Conservation (phyloP, 352 stramenopile genomes). For the Phytophthora cajani region DNA sequence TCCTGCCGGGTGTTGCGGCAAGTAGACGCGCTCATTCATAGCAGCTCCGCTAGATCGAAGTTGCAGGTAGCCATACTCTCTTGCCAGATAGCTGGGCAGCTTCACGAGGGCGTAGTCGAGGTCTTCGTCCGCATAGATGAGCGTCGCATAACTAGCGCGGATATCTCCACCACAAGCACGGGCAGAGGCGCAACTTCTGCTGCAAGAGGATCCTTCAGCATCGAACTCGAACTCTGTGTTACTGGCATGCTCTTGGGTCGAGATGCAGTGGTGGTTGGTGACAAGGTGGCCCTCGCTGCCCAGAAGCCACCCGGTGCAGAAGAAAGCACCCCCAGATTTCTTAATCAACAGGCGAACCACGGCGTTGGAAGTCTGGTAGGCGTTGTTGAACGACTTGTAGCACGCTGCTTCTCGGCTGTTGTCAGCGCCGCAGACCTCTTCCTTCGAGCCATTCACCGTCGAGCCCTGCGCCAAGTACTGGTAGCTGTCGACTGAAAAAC, state of each 20-base stretch:
- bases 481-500: constrained; percentile 58
- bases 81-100: constrained; percentile 49
- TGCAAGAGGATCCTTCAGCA: constrained; percentile 49
- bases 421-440: constrained; percentile 64
- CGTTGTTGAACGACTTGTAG: constrained; percentile 31
- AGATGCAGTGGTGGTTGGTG: constrained; percentile 86
- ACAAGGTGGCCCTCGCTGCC: constrained; percentile 77
- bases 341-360: constrained; percentile 70
- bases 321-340: constrained; percentile 54
- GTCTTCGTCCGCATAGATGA: constrained; percentile 42
- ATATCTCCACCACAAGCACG: constrained; percentile 50
- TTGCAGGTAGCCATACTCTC: constrained; percentile 60
- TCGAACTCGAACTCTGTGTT: constrained; percentile 74
- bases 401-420: constrained; percentile 62
- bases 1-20: constrained; percentile 64
- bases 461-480: constrained; percentile 37
- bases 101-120: constrained; percentile 80
- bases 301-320: constrained; percentile 79
- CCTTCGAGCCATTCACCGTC: constrained; percentile 27
- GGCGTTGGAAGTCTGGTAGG: constrained; percentile 34
- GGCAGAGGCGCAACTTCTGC: constrained; percentile 32
- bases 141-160: constrained; percentile 28
- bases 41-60: constrained; percentile 48
- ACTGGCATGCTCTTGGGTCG: constrained; percentile 41
- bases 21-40: constrained; percentile 60